Percentiles rank a stretch among this genome's conserved stretches.
Evolutionary conservation across 176 grass and related monocot genomes (phyloP).

Genomic region (Juncus effusus): DNA sequence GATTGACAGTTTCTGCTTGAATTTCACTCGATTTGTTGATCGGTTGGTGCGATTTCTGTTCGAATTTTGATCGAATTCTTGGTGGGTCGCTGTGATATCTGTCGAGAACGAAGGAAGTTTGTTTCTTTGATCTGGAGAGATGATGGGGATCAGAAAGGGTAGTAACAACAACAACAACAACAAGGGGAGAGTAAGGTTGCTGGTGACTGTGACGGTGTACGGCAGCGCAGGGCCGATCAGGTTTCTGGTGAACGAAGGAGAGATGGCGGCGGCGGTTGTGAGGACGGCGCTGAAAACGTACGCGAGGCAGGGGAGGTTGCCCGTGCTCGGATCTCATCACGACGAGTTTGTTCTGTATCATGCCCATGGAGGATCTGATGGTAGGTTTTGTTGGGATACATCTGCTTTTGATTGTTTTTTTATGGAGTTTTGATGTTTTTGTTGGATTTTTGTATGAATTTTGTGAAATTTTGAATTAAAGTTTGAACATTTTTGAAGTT

Average conservation of each 20-base stretch:
- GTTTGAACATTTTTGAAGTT: too few relatives aligned
- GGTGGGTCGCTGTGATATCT: too few relatives aligned
- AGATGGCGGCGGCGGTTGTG: slow-evolving; percentile 39
- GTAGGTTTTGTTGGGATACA: slow-evolving; percentile 15
- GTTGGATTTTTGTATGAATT: too few relatives aligned
- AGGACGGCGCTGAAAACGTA: slow-evolving; percentile 49
- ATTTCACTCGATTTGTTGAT: too few relatives aligned
- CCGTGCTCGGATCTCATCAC: slow-evolving; percentile 42
- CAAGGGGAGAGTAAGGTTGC: slow-evolving; percentile 24
- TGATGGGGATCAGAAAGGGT: slow-evolving; percentile 40
- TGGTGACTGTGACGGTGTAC: slow-evolving; percentile 66
- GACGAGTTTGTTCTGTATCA: slow-evolving; percentile 57
- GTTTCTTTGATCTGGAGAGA: not conserved
- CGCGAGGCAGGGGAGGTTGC: slow-evolving; percentile 56
- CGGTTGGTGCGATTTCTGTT: not conserved
- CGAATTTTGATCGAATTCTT: not conserved
- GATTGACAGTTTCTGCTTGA: too few relatives aligned
- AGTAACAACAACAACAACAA: slow-evolving; percentile 31
- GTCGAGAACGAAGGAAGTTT: too few relatives aligned
- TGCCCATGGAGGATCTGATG: slow-evolving; percentile 57
- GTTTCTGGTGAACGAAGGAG: slow-evolving; percentile 61
- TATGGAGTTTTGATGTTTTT: too few relatives aligned
- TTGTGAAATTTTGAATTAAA: too few relatives aligned
- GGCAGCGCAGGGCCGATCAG: slow-evolving; percentile 69
- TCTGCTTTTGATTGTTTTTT: too few relatives aligned